Base-by-base conservation (phyloP, 2,329 filamentous ascomycete species). In the Cladorrhinum sp. region DNA sequence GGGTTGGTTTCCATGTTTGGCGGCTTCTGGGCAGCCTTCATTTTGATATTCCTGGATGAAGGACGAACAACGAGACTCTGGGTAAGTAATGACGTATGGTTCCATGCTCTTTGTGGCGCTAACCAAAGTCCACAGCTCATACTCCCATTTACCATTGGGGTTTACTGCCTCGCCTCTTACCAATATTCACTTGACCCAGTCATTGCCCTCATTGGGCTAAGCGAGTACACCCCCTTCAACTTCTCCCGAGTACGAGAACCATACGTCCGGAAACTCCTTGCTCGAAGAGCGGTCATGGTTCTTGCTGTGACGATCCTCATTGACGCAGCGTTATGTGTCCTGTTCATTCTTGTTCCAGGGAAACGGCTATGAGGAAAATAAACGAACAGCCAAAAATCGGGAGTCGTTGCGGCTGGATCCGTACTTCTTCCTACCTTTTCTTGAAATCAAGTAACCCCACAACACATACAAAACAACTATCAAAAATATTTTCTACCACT, bases 271-370 rank as follows among this genome's bases (percentile, higher is more conserved):
- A 90, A 87, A 71, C 85, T 98, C 20, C 83, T 99, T 59, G 86
- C 86, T 66, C 93, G 93, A 73, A 89, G 95, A 61, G 88, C 95
- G 0, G 72, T 91, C 49, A 92, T 95, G 78, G 91, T 95, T 13
- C 77, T 97, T 13, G 79, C 85, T 8, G 83, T 95, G 63, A 93
- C 93, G 27, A 73, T 88, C 25, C 73, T 96, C 29, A 81, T 96
- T 58, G 91, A 93, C 65, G 87, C 91, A 2, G 91, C 87, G n/a
- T 78, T 98, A 13, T 91, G 91, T 69, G 84, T 95, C 60, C 79
- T 99, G 24, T 99, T 99, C 78, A 93, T 97, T 68, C 88, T 99
- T 61, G 95, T 99, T 3, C 95, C 95, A 1, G 93, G 95, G 58
- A 96, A 90, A 73, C 81, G 90, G 63, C 81, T 96, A 50, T 95